These are phyloP conservation scores for Neocucurbitaria cava DNA, from an alignment of 2,329 filamentous ascomycete species.

Conservation along the genomic window DNA sequence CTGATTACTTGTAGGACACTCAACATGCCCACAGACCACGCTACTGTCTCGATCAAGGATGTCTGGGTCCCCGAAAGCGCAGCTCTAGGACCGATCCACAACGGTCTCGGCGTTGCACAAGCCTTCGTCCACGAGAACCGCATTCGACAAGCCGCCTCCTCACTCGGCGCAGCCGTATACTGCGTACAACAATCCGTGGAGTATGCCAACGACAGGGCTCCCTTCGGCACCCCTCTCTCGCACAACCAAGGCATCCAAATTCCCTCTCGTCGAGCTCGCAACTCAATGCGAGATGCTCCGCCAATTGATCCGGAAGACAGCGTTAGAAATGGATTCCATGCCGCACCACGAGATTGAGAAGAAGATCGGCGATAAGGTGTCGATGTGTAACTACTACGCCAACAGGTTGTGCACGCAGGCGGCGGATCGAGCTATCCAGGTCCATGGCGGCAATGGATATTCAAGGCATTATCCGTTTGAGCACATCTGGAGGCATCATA, in stretches of 20 bases:
- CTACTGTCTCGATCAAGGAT: constrained; percentile 63
- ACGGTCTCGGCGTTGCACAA: constrained; percentile 67
- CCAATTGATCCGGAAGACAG: constrained; percentile 67
- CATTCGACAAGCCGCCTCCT: constrained; percentile 69
- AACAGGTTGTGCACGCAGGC: constrained; percentile 67
- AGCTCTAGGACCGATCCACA: constrained; percentile 60
- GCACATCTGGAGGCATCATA: constrained; percentile 70
- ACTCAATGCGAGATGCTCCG: constrained; percentile 69
- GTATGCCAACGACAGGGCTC: constrained; percentile 62
- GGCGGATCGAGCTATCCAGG: constrained; percentile 68
- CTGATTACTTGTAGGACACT: constrained; percentile 56
- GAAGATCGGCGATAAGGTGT: constrained; percentile 66
- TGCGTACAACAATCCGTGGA: constrained; percentile 65
- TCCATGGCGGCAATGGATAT: constrained; percentile 67
- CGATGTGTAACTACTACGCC: constrained; percentile 72
- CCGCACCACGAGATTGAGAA: constrained; percentile 63
- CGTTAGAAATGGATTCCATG: constrained; percentile 66
- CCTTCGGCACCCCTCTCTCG: constrained; percentile 64
- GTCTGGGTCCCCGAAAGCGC: constrained; percentile 63
- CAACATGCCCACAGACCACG: constrained; percentile 72
- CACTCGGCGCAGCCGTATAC: constrained; percentile 65
- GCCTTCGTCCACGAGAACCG: constrained; percentile 72
- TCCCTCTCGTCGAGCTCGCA: constrained; percentile 67
- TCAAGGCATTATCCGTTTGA: constrained; percentile 67
- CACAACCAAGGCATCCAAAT: constrained; percentile 70